Percentiles rank a stretch among this genome's conserved stretches.
Evolutionary conservation across 2,329 filamentous ascomycete species (phyloP).

Genomic region (Septoria linicola): DNA sequence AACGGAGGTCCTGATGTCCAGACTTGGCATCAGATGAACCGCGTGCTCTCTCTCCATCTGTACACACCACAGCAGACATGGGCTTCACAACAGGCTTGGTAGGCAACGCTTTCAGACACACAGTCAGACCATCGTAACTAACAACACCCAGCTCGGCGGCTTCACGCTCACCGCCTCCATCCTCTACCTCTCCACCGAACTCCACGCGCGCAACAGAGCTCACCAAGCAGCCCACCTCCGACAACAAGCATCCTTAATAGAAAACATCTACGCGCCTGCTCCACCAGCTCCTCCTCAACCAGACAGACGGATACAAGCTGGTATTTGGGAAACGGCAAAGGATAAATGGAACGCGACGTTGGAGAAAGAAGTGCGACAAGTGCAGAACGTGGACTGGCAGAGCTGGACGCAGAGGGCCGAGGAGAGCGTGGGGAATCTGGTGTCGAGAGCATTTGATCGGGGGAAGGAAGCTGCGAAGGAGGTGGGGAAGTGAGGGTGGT

Average conservation of each 20-base stretch:
- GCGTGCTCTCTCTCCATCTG: slow-evolving; percentile 7
- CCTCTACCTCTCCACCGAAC: slow-evolving; percentile 40
- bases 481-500: slow-evolving; percentile 5
- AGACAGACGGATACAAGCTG: slow-evolving; percentile 42
- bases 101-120: slow-evolving; percentile 24
- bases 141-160: slow-evolving; percentile 46
- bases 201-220: slow-evolving; percentile 50
- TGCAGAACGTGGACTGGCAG: slow-evolving; percentile 50
- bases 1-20: slow-evolving; percentile 4
- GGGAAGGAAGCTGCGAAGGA: slow-evolving; percentile 24
- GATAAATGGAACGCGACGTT: slow-evolving; percentile 52
- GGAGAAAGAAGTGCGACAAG: slow-evolving; percentile 44
- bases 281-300: slow-evolving; percentile 42
- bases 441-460: slow-evolving; percentile 35
- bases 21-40: slow-evolving; percentile 2
- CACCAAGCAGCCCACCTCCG: slow-evolving; percentile 48
- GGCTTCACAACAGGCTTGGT: slow-evolving; percentile 55
- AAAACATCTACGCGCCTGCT: slow-evolving; percentile 46
- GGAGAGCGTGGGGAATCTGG: slow-evolving; percentile 40
- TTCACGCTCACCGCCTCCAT: slow-evolving; percentile 51
- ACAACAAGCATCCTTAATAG: slow-evolving; percentile 47
- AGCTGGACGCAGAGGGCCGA: slow-evolving; percentile 43
- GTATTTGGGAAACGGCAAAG: slow-evolving; percentile 49
- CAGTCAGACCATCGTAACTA: not conserved
- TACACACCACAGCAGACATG: slow-evolving; percentile 25